phyloP scores from a whole-genome alignment of 2,329 filamentous ascomycete species.

The Parastagonospora avenae region DNA sequence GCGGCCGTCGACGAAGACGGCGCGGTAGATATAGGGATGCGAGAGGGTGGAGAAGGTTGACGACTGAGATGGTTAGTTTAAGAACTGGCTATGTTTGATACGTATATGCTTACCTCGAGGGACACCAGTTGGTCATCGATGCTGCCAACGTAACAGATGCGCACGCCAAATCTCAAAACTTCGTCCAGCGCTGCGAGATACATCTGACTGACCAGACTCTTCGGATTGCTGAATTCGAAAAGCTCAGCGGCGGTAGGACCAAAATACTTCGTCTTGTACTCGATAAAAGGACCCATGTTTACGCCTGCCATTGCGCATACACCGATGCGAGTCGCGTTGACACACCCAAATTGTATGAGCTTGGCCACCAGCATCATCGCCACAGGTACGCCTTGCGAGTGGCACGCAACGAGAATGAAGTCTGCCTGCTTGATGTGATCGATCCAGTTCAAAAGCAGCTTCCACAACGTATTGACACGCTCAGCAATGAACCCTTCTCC shows the following conservation, averaged over 20 bases:
- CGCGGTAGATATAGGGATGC: constrained; percentile 92
- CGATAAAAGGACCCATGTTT: constrained; percentile 87
- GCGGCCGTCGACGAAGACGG: constrained; percentile 94
- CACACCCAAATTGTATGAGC: constrained; percentile 85
- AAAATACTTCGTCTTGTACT: constrained; percentile 87
- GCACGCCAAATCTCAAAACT: constrained; percentile 77
- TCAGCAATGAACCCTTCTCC: constrained; percentile 92
- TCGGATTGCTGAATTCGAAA: constrained; percentile 87
- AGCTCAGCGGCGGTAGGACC: constrained; percentile 91
- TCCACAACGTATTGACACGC: constrained; percentile 91
- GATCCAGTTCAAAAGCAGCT: constrained; percentile 91
- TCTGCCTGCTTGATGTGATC: constrained; percentile 87
- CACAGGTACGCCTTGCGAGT: constrained; percentile 95
- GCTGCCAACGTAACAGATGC: constrained; percentile 87
- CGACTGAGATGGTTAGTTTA: constrained; percentile 66
- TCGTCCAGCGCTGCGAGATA: constrained; percentile 77
- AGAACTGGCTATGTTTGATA: neutral
- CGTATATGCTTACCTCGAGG: constrained; percentile 67
- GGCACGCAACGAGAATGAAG: constrained; percentile 88
- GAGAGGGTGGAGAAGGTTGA: constrained; percentile 83
- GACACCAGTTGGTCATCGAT: constrained; percentile 97
- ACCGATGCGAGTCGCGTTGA: constrained; percentile 74
- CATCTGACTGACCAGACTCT: constrained; percentile 79
- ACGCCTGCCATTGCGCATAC: constrained; percentile 91
- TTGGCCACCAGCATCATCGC: constrained; percentile 91